Evolutionary conservation across 768 basidiomycete species (phyloP), one percentile per base, ranked within the genome.

Genomic region (Russula earlei): DNA sequence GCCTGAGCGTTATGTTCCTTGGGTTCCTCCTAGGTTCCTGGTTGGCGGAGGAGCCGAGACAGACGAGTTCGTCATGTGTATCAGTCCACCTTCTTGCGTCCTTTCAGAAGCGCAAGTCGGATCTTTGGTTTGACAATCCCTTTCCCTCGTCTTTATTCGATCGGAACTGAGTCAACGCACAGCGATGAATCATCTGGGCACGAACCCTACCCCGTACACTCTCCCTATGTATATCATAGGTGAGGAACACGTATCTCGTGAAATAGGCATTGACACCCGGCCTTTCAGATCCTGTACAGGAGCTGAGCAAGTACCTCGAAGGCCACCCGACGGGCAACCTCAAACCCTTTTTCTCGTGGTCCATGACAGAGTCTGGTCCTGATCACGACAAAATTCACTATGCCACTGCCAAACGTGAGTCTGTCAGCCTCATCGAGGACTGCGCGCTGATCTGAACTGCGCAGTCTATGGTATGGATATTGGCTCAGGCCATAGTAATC

Each of bases 291-390:
- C 27, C 27, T 17, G 22, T 54, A 0, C 56, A 52, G 17, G 41
- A 54, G 27, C 52, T 58, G 36, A 56, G 51, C n/a, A 40, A 51
- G 29, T 31, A 11, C n/a, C 43, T 56, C 24, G 43, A 51, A 40
- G 36, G 55, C 9, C 27, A 56, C 22, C 17, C 37, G 11, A 24
- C 5, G 29, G 55, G 55, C 5, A 56, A 56, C 12, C 37, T 56
- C 1, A 33, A 36, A 11, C 27, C 0, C 8, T n/a, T 4, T 1
- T 5, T 56, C 12, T 46, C 43, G 2, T 56, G 55, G 55, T 0
- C 0, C 0, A 0, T 27, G 31, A 1, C 0, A 5, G 0, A 20
- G 12, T 4, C 12, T 0, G 55, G 37, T 12, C 50, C 50, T 17
- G n/a, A 33, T 19, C 22, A 47, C 11, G 49, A 56, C 19, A 38